Conservation (phyloP, 495 filamentous ascomycete species). For the Aspergillus bridgeri region DNA sequence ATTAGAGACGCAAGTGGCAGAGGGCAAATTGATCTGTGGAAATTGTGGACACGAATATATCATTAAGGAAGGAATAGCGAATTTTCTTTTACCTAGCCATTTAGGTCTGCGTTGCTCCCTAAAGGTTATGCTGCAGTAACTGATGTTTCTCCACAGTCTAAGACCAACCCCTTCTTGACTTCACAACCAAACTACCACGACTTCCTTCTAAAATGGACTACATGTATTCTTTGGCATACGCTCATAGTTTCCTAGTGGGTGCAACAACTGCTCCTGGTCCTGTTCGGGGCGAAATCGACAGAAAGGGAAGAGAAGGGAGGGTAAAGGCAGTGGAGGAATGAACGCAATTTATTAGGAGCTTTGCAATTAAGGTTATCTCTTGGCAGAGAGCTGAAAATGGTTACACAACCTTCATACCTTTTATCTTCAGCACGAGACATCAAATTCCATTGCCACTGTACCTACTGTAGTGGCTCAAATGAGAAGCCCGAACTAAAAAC, state of each 20-base stretch:
- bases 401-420: background rate
- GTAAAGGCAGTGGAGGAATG: background rate
- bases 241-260: too few species aligned
- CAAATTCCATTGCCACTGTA: background rate
- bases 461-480: background rate
- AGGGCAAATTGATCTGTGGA: constrained; percentile 85
- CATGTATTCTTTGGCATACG: too few species aligned
- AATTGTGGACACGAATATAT: constrained; percentile 90
- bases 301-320: background rate
- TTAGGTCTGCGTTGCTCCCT: constrained; percentile 52
- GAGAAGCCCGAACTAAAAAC: background rate
- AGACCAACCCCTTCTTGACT: background rate
- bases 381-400: background rate
- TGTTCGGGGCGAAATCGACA: too few species aligned
- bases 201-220: background rate
- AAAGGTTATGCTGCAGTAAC: constrained; percentile 1
- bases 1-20: constrained; percentile 82
- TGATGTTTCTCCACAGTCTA: background rate
- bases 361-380: background rate
- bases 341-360: background rate
- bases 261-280: too few species aligned
- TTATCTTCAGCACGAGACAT: background rate
- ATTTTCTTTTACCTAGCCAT: constrained; percentile 92
- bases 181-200: background rate
- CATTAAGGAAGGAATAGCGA: constrained; percentile 91